These are phyloP conservation scores for Scortechinia acanthostroma DNA, from an alignment of 2,329 filamentous ascomycete genomes.

Conservation along the genomic window DNA sequence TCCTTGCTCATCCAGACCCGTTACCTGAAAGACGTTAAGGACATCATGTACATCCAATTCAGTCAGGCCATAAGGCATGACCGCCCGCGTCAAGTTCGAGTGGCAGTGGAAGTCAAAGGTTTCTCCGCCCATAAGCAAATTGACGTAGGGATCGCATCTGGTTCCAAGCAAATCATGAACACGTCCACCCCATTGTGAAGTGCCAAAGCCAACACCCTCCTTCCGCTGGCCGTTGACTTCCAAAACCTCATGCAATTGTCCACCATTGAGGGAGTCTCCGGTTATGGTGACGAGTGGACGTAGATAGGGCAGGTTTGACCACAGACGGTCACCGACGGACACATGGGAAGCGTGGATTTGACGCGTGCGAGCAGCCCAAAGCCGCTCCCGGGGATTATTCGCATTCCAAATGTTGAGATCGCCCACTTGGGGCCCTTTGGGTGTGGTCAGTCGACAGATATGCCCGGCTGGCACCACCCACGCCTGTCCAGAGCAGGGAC, in stretches of 20 bases:
- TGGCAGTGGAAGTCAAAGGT: constrained; percentile 79
- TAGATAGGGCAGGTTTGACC: constrained; percentile 73
- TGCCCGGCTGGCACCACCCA: constrained; percentile 65
- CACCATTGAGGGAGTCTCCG: constrained; percentile 46
- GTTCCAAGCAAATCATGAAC: constrained; percentile 78
- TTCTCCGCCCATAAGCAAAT: constrained; percentile 62
- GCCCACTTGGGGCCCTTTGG: constrained; percentile 69
- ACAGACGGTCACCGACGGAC: constrained; percentile 64
- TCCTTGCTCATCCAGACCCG: constrained; percentile 64
- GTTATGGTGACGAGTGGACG: constrained; percentile 68
- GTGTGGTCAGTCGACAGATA: constrained; percentile 69
- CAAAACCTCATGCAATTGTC: constrained; percentile 19
- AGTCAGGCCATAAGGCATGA: constrained; percentile 58
- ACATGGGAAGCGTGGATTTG: constrained; percentile 76
- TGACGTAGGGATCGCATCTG: constrained; percentile 79
- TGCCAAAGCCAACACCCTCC: constrained; percentile 31
- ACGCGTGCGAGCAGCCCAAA: constrained; percentile 75
- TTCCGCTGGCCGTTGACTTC: constrained; percentile 20
- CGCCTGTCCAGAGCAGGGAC: constrained; percentile 67
- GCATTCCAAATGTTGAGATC: constrained; percentile 79
- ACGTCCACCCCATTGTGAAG: constrained; percentile 52
- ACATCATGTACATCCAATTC: constrained; percentile 79
- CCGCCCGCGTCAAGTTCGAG: constrained; percentile 70
- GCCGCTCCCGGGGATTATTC: constrained; percentile 69
- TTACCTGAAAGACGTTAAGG: constrained; percentile 80